Evolutionary conservation across 2,329 filamentous ascomycete species (phyloP), one percentile per base, ranked within the genome.

Genomic region (Trichoderma asperellum): DNA sequence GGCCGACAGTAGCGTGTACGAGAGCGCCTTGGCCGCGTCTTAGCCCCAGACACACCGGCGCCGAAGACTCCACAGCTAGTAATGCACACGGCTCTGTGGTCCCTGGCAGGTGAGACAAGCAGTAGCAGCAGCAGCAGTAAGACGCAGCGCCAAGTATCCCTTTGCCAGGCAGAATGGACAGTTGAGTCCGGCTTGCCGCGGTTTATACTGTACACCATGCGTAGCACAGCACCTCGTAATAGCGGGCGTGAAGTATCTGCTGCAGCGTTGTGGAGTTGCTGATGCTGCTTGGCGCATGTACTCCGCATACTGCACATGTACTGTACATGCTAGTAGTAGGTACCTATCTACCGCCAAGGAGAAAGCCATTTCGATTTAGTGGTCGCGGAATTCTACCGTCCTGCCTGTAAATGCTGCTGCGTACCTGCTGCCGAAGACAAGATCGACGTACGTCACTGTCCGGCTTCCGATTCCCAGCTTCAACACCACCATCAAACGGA

Each of bases 1-100:
- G 43, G 27, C 57, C 57, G 14, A 68, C 65, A 68, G 65, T 68
- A 68, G 65, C 58, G 65, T 29, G 58, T 60, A 24, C 47, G 24
- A 60, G 18, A 24, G 14, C 40, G 29, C 27, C 57, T 35, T 57
- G n/a, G 64, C 35, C 29, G 62, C 24, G 11, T 3, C 24, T 65
- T 7, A 4, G 40, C 55, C 63, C 53, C 24, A 65, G 61, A 56
- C 49, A 56, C 5, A 18, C 18, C 40, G 12, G 24, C 34, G 18
- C 35, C 35, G 21, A 16, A 43, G 61, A 18, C 62, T 37, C 64
- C 55, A 67, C 55, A 52, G 32, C 64, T n/a, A 37, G 27, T 35
- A n/a, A 32, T 62, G 62, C 53, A 63, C 55, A 55, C 60, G 53
- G 62, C n/a, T 14, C 8, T 37, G 56, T 37, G 40, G 62, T 66